A percentile compares a stretch with the other conserved stretches of the same genome.
These are phyloP conservation scores for Bjerkandera adusta DNA, from an alignment of 1,284 basidiomycete species.

Conservation along the genomic window DNA sequence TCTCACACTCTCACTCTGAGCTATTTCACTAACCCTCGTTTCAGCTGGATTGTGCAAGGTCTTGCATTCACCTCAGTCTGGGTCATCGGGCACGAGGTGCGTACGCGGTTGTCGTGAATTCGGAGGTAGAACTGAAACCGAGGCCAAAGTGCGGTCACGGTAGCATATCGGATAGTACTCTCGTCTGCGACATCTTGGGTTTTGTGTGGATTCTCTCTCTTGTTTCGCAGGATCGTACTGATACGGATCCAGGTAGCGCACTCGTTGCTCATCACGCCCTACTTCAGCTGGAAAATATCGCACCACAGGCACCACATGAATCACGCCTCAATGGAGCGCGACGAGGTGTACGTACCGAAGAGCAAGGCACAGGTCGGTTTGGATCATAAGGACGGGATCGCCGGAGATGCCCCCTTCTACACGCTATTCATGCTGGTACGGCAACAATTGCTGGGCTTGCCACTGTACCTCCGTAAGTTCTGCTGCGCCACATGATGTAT, in stretches of 20 bases:
- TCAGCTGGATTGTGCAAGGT: too few species aligned
- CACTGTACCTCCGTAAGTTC: constrained; percentile 57
- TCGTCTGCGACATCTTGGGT: constrained; percentile 27
- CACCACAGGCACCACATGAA: constrained; percentile 39
- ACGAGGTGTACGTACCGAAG: constrained; percentile 62
- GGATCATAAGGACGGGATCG: constrained; percentile 52
- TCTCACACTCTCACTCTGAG: too few species aligned
- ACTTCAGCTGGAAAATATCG: constrained; percentile 39
- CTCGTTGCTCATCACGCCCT: constrained; percentile 23
- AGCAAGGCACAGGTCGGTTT: constrained; percentile 39
- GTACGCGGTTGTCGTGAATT: too few species aligned
- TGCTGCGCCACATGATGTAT: neutral
- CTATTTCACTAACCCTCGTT: too few species aligned
- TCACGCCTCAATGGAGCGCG: constrained; percentile 45
- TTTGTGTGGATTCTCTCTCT: constrained; percentile 18
- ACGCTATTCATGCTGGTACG: constrained; percentile 51
- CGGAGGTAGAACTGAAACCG: neutral
- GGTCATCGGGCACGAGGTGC: too few species aligned
- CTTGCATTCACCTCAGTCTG: too few species aligned
- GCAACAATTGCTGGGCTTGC: constrained; percentile 76
- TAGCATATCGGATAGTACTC: constrained; percentile 27
- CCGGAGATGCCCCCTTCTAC: constrained; percentile 60
- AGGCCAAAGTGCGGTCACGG: constrained; percentile 29
- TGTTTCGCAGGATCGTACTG: neutral
- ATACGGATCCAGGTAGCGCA: constrained; percentile 3